These are phyloP conservation scores for Dendrocalamus sinicus DNA, from an alignment of 176 grass and related monocot species.

Conservation along the genomic window DNA sequence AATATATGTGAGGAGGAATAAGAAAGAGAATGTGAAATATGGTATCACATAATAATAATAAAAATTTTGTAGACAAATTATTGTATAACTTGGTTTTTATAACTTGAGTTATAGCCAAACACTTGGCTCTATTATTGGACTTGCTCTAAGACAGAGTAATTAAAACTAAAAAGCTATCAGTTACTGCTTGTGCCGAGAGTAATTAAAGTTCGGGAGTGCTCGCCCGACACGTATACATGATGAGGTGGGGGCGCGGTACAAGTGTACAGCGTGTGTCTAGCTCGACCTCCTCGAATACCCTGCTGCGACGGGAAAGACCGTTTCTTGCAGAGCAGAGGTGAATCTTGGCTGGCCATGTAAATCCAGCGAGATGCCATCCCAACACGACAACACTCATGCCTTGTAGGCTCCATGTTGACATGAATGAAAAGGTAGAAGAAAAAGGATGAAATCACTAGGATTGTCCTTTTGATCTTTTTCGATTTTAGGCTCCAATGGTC, in stretches of 20 bases:
- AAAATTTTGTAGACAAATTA: too few relatives aligned
- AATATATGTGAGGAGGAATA: too few relatives aligned
- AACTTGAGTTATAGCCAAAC: too few relatives aligned
- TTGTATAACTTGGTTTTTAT: too few relatives aligned
- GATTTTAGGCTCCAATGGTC: too few relatives aligned
- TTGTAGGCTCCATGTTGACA: background rate
- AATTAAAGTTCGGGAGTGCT: background rate
- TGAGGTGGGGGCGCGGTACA: background rate
- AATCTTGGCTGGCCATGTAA: conserved; percentile 5
- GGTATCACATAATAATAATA: too few relatives aligned
- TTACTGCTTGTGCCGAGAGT: too few relatives aligned
- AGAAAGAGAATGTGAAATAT: too few relatives aligned
- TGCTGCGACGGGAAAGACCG: background rate
- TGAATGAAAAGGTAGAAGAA: background rate
- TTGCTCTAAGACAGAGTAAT: too few relatives aligned
- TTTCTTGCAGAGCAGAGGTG: conserved; percentile 28
- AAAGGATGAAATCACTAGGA: background rate
- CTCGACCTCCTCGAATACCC: background rate
- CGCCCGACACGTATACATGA: conserved; percentile 3
- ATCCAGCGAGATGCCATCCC: conserved; percentile 19
- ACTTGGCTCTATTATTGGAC: too few relatives aligned
- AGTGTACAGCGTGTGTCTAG: background rate
- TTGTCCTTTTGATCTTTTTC: background rate
- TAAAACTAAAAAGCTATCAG: too few relatives aligned
- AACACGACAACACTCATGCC: background rate